A percentile compares a stretch with the other conserved stretches of the same genome.
These are phyloP conservation scores for Carex arenaria DNA, from an alignment of 202 grass and related monocot species.

Conservation along the genomic window DNA sequence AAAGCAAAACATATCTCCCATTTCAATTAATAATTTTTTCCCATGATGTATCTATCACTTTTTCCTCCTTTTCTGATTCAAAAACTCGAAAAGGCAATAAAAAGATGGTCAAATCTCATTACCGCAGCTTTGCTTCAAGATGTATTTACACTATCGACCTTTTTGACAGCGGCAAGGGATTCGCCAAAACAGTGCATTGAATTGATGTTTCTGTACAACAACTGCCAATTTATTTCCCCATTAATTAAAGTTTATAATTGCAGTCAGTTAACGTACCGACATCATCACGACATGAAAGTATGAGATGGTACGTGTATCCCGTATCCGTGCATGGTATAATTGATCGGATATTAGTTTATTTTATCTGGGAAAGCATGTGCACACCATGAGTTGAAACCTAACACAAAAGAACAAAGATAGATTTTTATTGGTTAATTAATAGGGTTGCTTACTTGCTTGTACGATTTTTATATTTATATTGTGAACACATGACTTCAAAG, in stretches of 20 bases:
- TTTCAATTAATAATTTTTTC: background rate
- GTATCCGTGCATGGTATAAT: background rate
- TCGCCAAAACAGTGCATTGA: background rate
- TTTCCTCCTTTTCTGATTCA: background rate
- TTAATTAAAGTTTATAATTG: background rate
- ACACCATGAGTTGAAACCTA: background rate
- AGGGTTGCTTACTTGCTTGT: background rate
- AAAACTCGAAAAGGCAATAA: background rate
- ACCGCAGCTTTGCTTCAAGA: conserved; percentile 6
- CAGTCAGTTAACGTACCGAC: conserved; percentile 1
- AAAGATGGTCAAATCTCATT: conserved; percentile 18
- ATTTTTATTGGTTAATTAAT: background rate
- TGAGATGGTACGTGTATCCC: background rate
- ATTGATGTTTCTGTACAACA: background rate
- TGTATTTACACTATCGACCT: conserved; percentile 6
- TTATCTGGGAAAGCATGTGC: background rate
- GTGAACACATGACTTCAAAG: background rate
- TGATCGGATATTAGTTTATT: background rate
- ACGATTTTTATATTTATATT: no score
- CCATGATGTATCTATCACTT: background rate
- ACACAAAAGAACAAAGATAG: background rate
- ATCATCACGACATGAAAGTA: background rate
- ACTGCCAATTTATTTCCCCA: background rate
- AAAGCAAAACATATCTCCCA: conserved; percentile 9
- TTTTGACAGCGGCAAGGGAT: background rate